phyloP scores from a whole-genome alignment of 2,329 filamentous ascomycete genomes.

The Ceratocystis huliohia region DNA sequence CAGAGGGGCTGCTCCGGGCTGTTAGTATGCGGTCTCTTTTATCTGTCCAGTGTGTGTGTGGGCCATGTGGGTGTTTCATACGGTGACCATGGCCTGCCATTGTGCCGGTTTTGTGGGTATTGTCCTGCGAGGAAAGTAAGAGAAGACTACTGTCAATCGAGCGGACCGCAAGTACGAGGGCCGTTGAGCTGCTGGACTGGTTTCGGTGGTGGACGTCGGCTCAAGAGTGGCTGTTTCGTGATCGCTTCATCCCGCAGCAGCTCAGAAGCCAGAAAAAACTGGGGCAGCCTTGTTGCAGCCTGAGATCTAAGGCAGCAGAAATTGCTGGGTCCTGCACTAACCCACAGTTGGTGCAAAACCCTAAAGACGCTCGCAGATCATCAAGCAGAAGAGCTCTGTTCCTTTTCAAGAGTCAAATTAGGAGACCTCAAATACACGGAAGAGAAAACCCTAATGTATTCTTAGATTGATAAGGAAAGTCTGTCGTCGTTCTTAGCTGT shows the following conservation, averaged over 20 bases:
- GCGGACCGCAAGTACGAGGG: too few relatives aligned
- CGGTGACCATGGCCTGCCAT: constrained; percentile 19
- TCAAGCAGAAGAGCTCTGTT: not conserved
- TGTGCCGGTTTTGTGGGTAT: not conserved
- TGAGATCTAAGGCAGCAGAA: not conserved
- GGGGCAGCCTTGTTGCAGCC: constrained; percentile 8
- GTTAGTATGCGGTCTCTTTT: not conserved
- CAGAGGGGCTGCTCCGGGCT: constrained; percentile 16
- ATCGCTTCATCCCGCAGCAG: not conserved
- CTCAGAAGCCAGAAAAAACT: not conserved
- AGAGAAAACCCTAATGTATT: not conserved
- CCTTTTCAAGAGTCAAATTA: too few relatives aligned
- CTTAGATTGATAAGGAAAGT: not conserved
- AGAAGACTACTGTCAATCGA: too few relatives aligned
- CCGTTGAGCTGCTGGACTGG: too few relatives aligned
- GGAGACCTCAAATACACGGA: too few relatives aligned
- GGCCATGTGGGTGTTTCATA: constrained; percentile 2
- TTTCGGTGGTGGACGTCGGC: too few relatives aligned
- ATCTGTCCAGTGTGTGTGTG: not conserved
- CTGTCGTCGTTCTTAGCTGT: not conserved
- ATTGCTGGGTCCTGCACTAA: not conserved
- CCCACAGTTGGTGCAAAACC: not conserved
- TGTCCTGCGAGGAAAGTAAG: not conserved
- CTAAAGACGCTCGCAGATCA: not conserved
- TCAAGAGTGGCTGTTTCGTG: not conserved